Percentiles rank a stretch among this genome's conserved stretches.
Evolutionary conservation across 164 flowering plant genomes (phyloP).

Genomic region (Aristolochia contorta): DNA sequence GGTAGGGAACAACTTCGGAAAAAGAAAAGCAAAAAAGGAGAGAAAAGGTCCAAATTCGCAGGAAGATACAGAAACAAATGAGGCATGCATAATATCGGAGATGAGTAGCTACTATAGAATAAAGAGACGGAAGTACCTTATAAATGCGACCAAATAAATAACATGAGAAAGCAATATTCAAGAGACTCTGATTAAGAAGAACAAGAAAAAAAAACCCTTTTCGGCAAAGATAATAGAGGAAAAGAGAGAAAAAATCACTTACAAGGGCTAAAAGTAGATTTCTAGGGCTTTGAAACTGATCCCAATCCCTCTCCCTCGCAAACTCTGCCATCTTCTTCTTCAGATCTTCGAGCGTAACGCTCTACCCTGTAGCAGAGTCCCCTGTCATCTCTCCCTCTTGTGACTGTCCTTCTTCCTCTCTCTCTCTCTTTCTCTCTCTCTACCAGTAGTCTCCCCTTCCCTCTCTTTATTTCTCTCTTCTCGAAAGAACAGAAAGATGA

Average conservation of each 20-base stretch:
- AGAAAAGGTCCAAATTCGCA: neutral
- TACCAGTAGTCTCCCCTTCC: too few relatives aligned
- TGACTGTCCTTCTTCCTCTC: neutral
- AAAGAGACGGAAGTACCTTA: neutral
- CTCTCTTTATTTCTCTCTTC: too few relatives aligned
- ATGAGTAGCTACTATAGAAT: neutral
- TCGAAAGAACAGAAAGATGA: neutral
- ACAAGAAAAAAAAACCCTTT: too few relatives aligned
- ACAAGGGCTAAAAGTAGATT: conserved; percentile 22
- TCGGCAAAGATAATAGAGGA: too few relatives aligned
- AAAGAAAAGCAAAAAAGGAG: neutral
- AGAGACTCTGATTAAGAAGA: neutral
- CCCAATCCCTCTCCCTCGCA: conserved; percentile 22
- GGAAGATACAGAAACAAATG: neutral
- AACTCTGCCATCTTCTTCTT: conserved; percentile 22
- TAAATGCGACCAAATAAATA: neutral
- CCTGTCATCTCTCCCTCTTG: conserved; percentile 12
- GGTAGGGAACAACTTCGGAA: too few relatives aligned
- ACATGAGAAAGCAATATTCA: neutral
- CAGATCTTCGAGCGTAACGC: conserved; percentile 16
- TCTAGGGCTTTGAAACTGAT: conserved; percentile 22
- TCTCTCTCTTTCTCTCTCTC: too few relatives aligned
- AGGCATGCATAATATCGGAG: neutral
- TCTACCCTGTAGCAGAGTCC: conserved; percentile 2
- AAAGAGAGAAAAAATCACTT: neutral